These are phyloP conservation scores for Arachis stenosperma DNA, from an alignment of 306 rosid species.

Conservation along the genomic window DNA sequence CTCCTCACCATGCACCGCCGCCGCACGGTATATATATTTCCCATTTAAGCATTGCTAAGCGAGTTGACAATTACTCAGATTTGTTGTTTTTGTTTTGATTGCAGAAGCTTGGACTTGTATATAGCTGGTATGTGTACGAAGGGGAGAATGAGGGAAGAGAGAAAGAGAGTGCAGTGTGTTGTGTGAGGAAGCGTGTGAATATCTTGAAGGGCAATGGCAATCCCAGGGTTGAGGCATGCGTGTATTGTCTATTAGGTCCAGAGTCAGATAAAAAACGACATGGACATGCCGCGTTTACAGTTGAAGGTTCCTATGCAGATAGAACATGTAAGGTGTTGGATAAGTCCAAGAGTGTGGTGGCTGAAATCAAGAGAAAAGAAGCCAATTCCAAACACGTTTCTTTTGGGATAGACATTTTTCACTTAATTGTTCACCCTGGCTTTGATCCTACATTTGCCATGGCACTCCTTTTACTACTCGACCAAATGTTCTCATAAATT, in stretches of 20 bases:
- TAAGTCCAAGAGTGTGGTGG: constrained; percentile 51
- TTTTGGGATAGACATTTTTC: constrained; percentile 80
- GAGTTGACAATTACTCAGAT: too few relatives aligned
- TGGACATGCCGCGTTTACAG: constrained; percentile 38
- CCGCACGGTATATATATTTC: constrained; percentile 50
- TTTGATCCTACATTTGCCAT: constrained; percentile 79
- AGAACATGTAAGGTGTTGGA: constrained; percentile 79
- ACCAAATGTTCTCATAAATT: constrained; percentile 71
- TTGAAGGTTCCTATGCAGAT: constrained; percentile 71
- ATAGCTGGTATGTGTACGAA: constrained; percentile 70
- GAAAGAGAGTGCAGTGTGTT: constrained; percentile 53
- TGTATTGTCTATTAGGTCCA: constrained; percentile 43
- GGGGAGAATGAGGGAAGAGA: constrained; percentile 54
- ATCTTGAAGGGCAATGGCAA: constrained; percentile 44
- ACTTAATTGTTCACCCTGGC: constrained; percentile 66
- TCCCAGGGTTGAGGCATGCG: constrained; percentile 57
- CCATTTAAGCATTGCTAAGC: too few relatives aligned
- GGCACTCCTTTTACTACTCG: constrained; percentile 74
- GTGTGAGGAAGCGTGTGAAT: constrained; percentile 61
- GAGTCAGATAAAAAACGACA: constrained; percentile 37
- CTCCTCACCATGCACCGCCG: constrained; percentile 73
- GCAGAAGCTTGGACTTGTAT: constrained; percentile 61
- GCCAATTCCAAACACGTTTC: constrained; percentile 55
- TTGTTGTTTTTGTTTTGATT: constrained; percentile 9
- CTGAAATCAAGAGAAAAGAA: constrained; percentile 80